These are phyloP conservation scores for Dendrobium huoshanense DNA, from an alignment of 106 monocot genomes.

Conservation along the genomic window DNA sequence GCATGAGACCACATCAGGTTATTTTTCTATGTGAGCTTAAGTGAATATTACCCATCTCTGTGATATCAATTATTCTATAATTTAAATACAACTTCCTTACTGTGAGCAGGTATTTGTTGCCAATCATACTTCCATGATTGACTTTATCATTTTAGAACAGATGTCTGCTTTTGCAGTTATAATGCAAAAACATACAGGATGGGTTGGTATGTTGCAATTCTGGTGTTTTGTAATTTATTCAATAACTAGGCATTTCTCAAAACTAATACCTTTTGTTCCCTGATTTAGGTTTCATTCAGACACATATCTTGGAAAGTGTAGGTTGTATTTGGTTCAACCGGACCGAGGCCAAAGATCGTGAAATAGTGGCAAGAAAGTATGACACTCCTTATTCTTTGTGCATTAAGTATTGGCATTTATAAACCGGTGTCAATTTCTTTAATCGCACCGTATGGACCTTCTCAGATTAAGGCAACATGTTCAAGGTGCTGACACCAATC, in stretches of 20 bases:
- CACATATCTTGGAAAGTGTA: constrained; percentile 79
- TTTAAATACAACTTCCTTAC: not conserved
- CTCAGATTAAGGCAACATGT: constrained; percentile 74
- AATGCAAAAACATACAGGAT: constrained; percentile 99
- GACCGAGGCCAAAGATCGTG: constrained; percentile 83
- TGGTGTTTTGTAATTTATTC: too few species aligned
- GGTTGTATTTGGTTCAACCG: constrained; percentile 98
- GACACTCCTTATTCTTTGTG: too few species aligned
- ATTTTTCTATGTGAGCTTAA: not conserved
- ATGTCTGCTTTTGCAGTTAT: constrained; percentile 99
- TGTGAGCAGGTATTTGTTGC: constrained; percentile 84
- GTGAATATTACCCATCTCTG: not conserved
- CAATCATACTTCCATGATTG: constrained; percentile 98
- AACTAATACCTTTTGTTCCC: not conserved
- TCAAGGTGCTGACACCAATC: constrained; percentile 74
- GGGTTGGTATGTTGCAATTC: constrained; percentile 70
- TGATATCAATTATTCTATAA: not conserved
- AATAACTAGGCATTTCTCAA: too few species aligned
- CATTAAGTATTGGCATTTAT: constrained; percentile 17
- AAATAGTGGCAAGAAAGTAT: constrained; percentile 72
- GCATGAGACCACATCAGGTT: constrained; percentile 87
- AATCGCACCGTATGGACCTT: not conserved
- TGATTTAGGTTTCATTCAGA: constrained; percentile 79
- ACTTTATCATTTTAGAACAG: constrained; percentile 95
- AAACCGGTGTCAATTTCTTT: not conserved